Evolutionary conservation across 495 filamentous ascomycete genomes (phyloP).

Genomic region (Aspergillus olivimuriae): DNA sequence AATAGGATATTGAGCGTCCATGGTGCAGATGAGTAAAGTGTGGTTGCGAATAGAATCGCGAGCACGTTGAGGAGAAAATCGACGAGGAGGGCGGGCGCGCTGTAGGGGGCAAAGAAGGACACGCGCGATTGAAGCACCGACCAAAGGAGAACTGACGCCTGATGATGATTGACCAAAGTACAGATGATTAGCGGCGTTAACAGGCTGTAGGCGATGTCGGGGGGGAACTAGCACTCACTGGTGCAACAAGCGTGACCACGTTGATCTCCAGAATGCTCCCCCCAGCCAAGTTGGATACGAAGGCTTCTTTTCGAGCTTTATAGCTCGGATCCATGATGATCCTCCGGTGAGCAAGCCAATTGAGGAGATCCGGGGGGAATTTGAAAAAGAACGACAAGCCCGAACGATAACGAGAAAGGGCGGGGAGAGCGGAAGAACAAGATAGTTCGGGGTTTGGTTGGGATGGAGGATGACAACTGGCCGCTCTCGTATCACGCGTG

Average conservation of each 20-base stretch:
- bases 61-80: slow-evolving; percentile 86
- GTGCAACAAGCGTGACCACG: slow-evolving; percentile 70
- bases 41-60: slow-evolving; percentile 75
- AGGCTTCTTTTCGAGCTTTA: slow-evolving; percentile 89
- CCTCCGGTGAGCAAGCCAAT: neutral
- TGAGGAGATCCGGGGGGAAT: neutral
- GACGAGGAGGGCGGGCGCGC: slow-evolving; percentile 54
- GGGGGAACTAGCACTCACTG: slow-evolving; percentile 50
- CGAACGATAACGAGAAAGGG: neutral
- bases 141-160: slow-evolving; percentile 82
- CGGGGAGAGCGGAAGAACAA: neutral
- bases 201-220: no score
- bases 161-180: neutral
- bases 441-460: neutral
- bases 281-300: slow-evolving; percentile 88
- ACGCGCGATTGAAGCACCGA: slow-evolving; percentile 83
- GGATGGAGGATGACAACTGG: neutral
- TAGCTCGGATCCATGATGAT: slow-evolving; percentile 56
- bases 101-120: slow-evolving; percentile 74
- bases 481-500: no score
- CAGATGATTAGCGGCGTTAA: neutral
- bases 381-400: neutral
- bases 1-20: slow-evolving; percentile 71
- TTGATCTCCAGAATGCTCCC: slow-evolving; percentile 83
- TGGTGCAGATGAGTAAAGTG: slow-evolving; percentile 73